Evolutionary conservation across 1,139 yeast genomes (phyloP).

Genomic region (Debaryomyces robertsiae): DNA sequence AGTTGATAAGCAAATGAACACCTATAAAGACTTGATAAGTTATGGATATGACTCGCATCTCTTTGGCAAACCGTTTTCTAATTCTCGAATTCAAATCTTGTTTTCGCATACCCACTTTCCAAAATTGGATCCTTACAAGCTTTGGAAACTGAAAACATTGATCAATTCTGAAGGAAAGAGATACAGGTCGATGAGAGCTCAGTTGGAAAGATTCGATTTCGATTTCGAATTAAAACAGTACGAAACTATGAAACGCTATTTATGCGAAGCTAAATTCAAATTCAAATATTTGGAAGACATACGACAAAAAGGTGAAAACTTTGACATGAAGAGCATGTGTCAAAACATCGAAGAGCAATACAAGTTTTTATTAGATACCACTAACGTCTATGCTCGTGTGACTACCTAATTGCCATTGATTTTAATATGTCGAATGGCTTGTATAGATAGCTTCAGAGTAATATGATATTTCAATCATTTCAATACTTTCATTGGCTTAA

Average conservation of each 20-base stretch:
- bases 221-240: neutral
- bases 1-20: neutral
- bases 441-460: too few species aligned
- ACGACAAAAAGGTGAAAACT: neutral
- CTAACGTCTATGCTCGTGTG: neutral
- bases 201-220: neutral
- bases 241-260: neutral
- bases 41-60: neutral
- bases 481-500: too few species aligned
- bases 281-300: neutral
- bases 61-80: conserved; percentile 1
- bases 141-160: neutral
- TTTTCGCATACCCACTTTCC: conserved; percentile 6
- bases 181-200: neutral
- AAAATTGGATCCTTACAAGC: conserved; percentile 1
- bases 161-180: neutral
- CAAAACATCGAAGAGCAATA: neutral
- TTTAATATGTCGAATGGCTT: too few species aligned
- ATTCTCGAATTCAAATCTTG: neutral
- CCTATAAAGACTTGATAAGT: neutral
- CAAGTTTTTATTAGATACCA: neutral
- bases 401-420: too few species aligned
- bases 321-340: neutral
- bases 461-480: too few species aligned
- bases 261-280: neutral